These are phyloP conservation scores for Gracilaria caudata DNA, from an alignment of 23 red algal species.

Conservation along the genomic window DNA sequence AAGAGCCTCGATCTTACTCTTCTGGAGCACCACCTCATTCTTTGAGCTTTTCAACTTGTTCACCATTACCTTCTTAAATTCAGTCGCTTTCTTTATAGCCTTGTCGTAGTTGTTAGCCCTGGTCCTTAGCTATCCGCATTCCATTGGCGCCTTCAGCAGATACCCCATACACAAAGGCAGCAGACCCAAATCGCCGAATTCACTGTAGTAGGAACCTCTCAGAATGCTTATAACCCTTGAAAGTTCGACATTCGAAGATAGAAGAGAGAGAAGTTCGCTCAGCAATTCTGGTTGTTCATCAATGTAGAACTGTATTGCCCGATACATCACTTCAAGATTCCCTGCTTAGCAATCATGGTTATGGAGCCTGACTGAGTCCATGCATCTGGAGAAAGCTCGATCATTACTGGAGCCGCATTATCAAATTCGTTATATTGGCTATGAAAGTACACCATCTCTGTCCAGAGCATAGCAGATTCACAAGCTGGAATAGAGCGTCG, in stretches of 20 bases:
- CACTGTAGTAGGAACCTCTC: slow-evolving; percentile 49
- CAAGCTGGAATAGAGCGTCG: slow-evolving; percentile 85
- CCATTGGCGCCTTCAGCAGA: slow-evolving; percentile 76
- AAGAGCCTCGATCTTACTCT: slow-evolving; percentile 18
- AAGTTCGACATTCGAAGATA: slow-evolving; percentile 82
- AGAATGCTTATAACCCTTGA: slow-evolving; percentile 83
- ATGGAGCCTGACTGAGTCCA: slow-evolving; percentile 85
- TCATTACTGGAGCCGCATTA: slow-evolving; percentile 94
- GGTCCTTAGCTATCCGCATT: slow-evolving; percentile 8
- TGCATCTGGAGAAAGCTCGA: slow-evolving; percentile 85
- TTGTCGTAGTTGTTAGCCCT: slow-evolving; percentile 10
- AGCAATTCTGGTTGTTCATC: slow-evolving; percentile 92
- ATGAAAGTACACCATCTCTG: slow-evolving; percentile 88
- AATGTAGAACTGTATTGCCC: slow-evolving; percentile 96
- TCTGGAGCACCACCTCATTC: background rate
- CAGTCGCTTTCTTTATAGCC: background rate
- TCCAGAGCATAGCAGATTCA: slow-evolving; percentile 89
- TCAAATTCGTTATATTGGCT: slow-evolving; percentile 98
- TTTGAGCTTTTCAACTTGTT: slow-evolving; percentile 1
- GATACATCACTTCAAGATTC: slow-evolving; percentile 94
- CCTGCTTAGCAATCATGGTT: slow-evolving; percentile 86
- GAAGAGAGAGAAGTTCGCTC: slow-evolving; percentile 88
- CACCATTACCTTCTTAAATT: background rate
- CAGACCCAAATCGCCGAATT: slow-evolving; percentile 80
- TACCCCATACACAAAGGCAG: slow-evolving; percentile 90